These are phyloP conservation scores for Venturiaceae sp. DNA, from an alignment of 2,329 filamentous ascomycete genomes.

Conservation along the genomic window DNA sequence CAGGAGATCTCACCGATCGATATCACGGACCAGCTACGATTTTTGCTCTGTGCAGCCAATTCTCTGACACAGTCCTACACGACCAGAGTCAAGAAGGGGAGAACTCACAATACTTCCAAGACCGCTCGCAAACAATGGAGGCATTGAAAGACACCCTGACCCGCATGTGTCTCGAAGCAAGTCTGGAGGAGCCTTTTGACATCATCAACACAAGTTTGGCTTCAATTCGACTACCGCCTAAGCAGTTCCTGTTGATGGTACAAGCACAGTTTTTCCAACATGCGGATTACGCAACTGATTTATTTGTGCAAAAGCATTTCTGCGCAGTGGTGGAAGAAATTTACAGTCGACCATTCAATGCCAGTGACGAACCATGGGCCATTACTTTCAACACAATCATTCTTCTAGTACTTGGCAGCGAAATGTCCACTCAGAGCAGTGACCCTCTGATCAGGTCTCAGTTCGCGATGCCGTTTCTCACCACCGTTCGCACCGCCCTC, in stretches of 20 bases:
- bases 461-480: constrained; percentile 10
- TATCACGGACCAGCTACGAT: constrained; percentile 11
- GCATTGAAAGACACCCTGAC: neutral
- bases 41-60: constrained; percentile 10
- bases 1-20: constrained; percentile 6
- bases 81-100: neutral
- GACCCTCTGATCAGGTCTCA: constrained; percentile 7
- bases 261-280: constrained; percentile 11
- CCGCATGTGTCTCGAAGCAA: neutral
- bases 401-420: constrained; percentile 9
- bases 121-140: neutral
- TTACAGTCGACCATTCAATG: constrained; percentile 4
- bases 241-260: constrained; percentile 10
- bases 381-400: constrained; percentile 12
- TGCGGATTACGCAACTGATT: constrained; percentile 10
- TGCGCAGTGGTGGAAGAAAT: constrained; percentile 9
- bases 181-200: neutral
- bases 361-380: constrained; percentile 11
- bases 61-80: neutral
- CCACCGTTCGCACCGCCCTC: constrained; percentile 8
- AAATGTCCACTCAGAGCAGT: constrained; percentile 8
- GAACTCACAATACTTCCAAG: neutral
- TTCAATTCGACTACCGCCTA: constrained; percentile 9
- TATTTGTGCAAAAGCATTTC: constrained; percentile 10
- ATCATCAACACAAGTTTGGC: neutral